Evolutionary conservation across 2,329 filamentous ascomycete genomes (phyloP).

Genomic region (Chaetomiaceae sp.): DNA sequence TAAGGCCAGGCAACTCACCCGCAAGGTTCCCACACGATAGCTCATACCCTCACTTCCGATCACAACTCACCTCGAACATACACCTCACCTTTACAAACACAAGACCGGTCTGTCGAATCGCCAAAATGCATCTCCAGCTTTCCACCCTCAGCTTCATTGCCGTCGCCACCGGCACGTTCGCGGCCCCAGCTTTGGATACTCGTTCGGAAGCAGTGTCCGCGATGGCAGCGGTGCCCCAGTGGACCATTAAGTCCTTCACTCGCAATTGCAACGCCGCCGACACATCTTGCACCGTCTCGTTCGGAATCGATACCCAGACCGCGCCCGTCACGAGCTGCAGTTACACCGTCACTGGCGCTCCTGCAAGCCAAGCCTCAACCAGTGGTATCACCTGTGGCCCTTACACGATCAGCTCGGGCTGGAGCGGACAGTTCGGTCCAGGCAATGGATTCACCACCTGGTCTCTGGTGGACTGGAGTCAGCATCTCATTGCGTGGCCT

Average conservation of each 20-base stretch:
- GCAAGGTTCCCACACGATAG: too few relatives aligned
- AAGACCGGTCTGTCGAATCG: too few relatives aligned
- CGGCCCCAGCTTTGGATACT: slow-evolving; percentile 11
- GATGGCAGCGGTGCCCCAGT: slow-evolving; percentile 22
- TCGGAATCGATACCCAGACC: slow-evolving; percentile 33
- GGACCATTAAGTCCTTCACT: slow-evolving; percentile 35
- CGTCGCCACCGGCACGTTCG: slow-evolving; percentile 10
- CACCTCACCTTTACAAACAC: neutral
- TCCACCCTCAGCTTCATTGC: slow-evolving; percentile 15
- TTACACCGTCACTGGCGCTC: slow-evolving; percentile 21
- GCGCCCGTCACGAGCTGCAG: slow-evolving; percentile 20
- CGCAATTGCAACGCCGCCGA: slow-evolving; percentile 35
- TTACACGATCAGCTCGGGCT: slow-evolving; percentile 31
- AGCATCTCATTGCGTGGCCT: slow-evolving; percentile 18
- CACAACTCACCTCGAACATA: neutral
- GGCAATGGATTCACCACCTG: slow-evolving; percentile 33
- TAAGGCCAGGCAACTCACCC: too few relatives aligned
- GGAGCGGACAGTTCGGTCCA: slow-evolving; percentile 32
- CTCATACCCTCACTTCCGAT: neutral
- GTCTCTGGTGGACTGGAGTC: slow-evolving; percentile 27
- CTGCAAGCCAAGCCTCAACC: slow-evolving; percentile 15
- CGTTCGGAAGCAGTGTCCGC: slow-evolving; percentile 14
- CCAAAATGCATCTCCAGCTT: slow-evolving; percentile 18
- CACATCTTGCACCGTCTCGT: slow-evolving; percentile 37
- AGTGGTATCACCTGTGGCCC: slow-evolving; percentile 24